Conservation (phyloP, 129 eudicot species). For the Dittrichia graveolens region DNA sequence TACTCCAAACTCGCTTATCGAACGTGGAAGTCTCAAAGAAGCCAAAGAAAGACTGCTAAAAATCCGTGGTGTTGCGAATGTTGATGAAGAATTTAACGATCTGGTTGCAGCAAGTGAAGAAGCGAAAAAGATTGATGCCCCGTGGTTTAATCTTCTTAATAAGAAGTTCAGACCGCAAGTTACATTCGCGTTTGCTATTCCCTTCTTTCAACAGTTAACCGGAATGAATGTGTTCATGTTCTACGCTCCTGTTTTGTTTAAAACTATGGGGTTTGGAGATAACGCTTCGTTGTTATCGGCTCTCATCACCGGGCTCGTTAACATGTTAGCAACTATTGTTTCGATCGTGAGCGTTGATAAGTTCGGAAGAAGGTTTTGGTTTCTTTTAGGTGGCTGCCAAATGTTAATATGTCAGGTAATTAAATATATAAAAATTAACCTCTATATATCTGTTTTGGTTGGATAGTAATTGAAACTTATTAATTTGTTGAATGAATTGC, state of each 20-base stretch:
- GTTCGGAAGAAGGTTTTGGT: conserved; percentile 42
- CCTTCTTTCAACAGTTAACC: conserved; percentile 53
- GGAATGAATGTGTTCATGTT: conserved; percentile 66
- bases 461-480: no score
- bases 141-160: conserved; percentile 40
- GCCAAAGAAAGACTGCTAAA: conserved; percentile 27
- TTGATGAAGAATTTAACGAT: conserved; percentile 51
- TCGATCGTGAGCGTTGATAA: conserved; percentile 38
- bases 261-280: conserved; percentile 52
- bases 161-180: conserved; percentile 56
- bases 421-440: not conserved
- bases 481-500: not conserved
- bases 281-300: conserved; percentile 50
- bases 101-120: conserved; percentile 41
- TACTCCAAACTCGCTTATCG: conserved; percentile 55
- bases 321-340: conserved; percentile 39
- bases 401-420: conserved; percentile 52
- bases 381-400: conserved; percentile 45
- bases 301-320: conserved; percentile 46
- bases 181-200: conserved; percentile 39
- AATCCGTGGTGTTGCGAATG: conserved; percentile 42
- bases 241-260: conserved; percentile 60
- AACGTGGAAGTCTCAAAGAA: conserved; percentile 38
- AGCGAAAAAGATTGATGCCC: conserved; percentile 38
- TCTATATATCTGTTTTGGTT: no score